Evolutionary conservation across 768 basidiomycete species (phyloP).

Genomic region (Suillus lakei): DNA sequence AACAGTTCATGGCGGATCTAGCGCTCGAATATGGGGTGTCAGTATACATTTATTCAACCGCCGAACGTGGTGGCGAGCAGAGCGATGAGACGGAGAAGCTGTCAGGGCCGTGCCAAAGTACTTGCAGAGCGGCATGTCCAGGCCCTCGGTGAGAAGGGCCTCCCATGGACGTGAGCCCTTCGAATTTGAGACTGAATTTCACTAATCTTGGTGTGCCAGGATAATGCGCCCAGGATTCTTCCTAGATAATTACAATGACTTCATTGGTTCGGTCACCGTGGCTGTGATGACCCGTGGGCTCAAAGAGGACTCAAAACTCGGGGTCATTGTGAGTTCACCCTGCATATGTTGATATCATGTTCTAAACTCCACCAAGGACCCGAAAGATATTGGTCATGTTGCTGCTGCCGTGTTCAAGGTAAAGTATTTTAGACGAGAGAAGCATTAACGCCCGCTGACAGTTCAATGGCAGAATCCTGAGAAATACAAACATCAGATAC

Average conservation of each 20-base stretch:
- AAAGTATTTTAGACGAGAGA: background rate
- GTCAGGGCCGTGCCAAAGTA: conserved; percentile 39
- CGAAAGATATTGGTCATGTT: conserved; percentile 40
- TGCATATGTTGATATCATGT: background rate
- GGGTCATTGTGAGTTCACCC: conserved; percentile 37
- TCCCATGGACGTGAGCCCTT: conserved; percentile 43
- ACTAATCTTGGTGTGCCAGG: conserved; percentile 19
- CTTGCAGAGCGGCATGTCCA: conserved; percentile 42
- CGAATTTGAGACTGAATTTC: background rate
- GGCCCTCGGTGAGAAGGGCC: conserved; percentile 32
- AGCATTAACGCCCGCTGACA: background rate
- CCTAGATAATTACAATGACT: conserved; percentile 46
- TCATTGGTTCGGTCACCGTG: conserved; percentile 40
- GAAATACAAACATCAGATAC: conserved; percentile 24
- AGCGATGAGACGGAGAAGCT: conserved; percentile 35
- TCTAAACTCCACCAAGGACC: conserved; percentile 27
- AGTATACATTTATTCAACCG: conserved; percentile 42
- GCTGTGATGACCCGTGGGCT: conserved; percentile 40
- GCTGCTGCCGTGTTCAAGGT: conserved; percentile 40
- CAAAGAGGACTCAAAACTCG: conserved; percentile 36
- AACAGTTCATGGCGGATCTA: conserved; percentile 40
- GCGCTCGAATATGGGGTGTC: conserved; percentile 42
- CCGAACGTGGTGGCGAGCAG: conserved; percentile 42
- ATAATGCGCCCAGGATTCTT: conserved; percentile 48
- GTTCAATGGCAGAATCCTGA: conserved; percentile 30